These are phyloP conservation scores for Graphilbum fragrans DNA, from an alignment of 2,329 filamentous ascomycete species.

Conservation along the genomic window DNA sequence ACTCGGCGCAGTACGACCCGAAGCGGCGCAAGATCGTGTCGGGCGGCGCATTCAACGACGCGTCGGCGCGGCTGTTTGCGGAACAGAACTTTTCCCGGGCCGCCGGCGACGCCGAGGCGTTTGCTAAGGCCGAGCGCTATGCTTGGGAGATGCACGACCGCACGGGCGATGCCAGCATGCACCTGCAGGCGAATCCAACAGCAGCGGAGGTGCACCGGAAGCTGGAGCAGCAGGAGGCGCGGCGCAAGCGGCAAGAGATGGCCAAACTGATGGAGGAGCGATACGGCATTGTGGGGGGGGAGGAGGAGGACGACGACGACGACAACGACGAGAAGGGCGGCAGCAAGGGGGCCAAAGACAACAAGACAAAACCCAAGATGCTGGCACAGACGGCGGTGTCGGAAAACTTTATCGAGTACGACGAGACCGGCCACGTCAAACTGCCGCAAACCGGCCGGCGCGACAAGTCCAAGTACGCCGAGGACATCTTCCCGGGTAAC, in stretches of 20 bases:
- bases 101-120: constrained; percentile 85
- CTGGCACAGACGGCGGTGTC: constrained; percentile 26
- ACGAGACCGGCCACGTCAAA: constrained; percentile 80
- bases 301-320: background rate
- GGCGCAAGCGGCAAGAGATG: constrained; percentile 54
- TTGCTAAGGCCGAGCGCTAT: constrained; percentile 78
- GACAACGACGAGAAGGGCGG: constrained; percentile 15
- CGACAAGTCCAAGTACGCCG: constrained; percentile 81
- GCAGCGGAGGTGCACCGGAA: constrained; percentile 76
- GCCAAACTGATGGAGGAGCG: constrained; percentile 64
- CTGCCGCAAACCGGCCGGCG: constrained; percentile 64
- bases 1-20: constrained; percentile 95
- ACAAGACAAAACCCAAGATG: background rate
- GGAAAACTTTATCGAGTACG: constrained; percentile 87
- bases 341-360: background rate
- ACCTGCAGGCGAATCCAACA: constrained; percentile 93
- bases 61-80: constrained; percentile 70
- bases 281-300: constrained; percentile 48
- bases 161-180: constrained; percentile 64
- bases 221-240: constrained; percentile 63
- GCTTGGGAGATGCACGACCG: constrained; percentile 93
- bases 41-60: constrained; percentile 66
- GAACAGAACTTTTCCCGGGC: constrained; percentile 86
- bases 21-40: constrained; percentile 90
- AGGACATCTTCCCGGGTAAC: constrained; percentile 82